These are phyloP conservation scores for Aspergillus nomiae DNA, from an alignment of 2,329 filamentous ascomycete genomes.

Conservation along the genomic window DNA sequence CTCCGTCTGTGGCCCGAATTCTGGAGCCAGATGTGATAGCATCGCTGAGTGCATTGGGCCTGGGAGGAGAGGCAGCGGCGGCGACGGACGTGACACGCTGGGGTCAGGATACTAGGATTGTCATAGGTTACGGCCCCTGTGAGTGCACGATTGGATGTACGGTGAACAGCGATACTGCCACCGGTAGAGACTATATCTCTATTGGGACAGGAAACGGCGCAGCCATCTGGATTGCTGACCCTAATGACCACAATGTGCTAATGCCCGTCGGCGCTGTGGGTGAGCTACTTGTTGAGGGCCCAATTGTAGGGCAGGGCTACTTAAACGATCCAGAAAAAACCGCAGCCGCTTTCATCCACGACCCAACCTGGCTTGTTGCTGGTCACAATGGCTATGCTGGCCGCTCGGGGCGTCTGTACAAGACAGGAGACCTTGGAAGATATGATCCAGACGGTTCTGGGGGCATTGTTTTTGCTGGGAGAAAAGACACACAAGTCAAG, in stretches of 20 bases:
- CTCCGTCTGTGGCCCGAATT: slow-evolving; percentile 58
- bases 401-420: slow-evolving; percentile 39
- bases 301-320: slow-evolving; percentile 51
- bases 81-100: slow-evolving; percentile 45
- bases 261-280: slow-evolving; percentile 50
- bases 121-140: slow-evolving; percentile 48
- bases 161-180: slow-evolving; percentile 38
- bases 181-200: slow-evolving; percentile 38
- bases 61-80: slow-evolving; percentile 50
- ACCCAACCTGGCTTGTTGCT: slow-evolving; percentile 39
- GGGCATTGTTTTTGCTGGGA: slow-evolving; percentile 39
- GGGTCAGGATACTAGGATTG: slow-evolving; percentile 44
- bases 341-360: slow-evolving; percentile 36
- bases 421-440: slow-evolving; percentile 43
- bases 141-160: slow-evolving; percentile 48
- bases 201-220: slow-evolving; percentile 42
- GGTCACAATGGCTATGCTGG: slow-evolving; percentile 27
- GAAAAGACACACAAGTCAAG: slow-evolving; percentile 46
- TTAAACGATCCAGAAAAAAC: slow-evolving; percentile 44
- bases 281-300: slow-evolving; percentile 51
- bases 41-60: slow-evolving; percentile 42
- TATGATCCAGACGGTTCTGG: slow-evolving; percentile 42
- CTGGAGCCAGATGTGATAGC: slow-evolving; percentile 46
- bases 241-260: slow-evolving; percentile 38
- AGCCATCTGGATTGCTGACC: slow-evolving; percentile 44